Conservation (phyloP, 192 early-diverging fungal genomes). For the Entophlyctis luteolus region DNA sequence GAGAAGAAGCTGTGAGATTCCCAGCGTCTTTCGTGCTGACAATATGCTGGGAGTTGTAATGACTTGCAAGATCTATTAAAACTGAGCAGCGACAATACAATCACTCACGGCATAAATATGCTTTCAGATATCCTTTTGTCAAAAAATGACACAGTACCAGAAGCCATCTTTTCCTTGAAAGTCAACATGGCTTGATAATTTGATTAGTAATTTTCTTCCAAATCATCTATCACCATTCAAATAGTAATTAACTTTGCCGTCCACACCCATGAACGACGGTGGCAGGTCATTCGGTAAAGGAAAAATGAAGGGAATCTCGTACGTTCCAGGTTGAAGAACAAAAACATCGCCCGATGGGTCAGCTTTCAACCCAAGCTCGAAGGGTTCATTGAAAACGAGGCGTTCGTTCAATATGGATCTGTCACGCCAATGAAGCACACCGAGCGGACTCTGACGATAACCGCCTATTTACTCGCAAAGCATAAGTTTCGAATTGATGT, state of each 20-base stretch:
- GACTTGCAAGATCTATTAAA: no score
- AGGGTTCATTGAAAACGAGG: neutral
- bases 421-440: neutral
- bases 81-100: neutral
- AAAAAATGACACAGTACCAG: neutral
- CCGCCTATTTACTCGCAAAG: neutral
- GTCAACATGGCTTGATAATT: neutral
- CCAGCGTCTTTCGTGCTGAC: neutral
- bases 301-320: constrained; percentile 20
- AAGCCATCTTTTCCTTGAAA: neutral
- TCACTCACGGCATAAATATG: constrained; percentile 3
- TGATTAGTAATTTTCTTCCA: neutral
- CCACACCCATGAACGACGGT: neutral
- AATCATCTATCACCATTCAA: neutral
- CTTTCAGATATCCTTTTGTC: neutral
- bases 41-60: constrained; percentile 14
- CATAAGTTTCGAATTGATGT: neutral
- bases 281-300: constrained; percentile 5
- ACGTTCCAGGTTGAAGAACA: constrained; percentile 9
- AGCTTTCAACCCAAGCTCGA: neutral
- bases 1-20: neutral
- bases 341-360: neutral
- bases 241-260: neutral
- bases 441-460: neutral
- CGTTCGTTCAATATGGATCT: neutral